Conservation (phyloP, 768 basidiomycete species). For the Phylloporus sp. region DNA sequence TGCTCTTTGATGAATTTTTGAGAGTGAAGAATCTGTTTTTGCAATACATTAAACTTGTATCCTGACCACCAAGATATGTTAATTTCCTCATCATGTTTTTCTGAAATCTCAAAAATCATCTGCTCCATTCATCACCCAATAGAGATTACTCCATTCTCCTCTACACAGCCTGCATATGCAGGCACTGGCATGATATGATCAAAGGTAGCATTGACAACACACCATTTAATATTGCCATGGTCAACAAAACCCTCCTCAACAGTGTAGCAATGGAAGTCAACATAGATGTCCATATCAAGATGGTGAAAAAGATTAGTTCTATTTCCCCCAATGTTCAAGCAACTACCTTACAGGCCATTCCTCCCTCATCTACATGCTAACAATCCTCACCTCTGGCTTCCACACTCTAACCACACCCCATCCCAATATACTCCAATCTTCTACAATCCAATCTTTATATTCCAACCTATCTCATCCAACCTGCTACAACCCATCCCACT, state of each 20-base stretch:
- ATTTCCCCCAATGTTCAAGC: too few relatives aligned
- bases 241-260: conserved; percentile 3
- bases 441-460: too few relatives aligned
- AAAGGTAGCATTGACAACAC: background rate
- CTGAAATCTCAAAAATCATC: conserved; percentile 6
- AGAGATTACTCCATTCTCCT: background rate
- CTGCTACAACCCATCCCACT: too few relatives aligned
- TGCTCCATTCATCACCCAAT: accelerated
- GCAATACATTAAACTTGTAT: background rate
- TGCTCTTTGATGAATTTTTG: conserved; percentile 18
- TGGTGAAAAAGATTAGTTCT: too few relatives aligned
- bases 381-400: too few relatives aligned
- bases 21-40: conserved; percentile 13
- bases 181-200: conserved; percentile 4
- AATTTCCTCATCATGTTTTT: conserved; percentile 1
- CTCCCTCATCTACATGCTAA: too few relatives aligned
- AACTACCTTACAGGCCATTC: too few relatives aligned
- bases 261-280: background rate
- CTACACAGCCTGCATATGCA: background rate
- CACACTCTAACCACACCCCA: too few relatives aligned
- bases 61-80: background rate
- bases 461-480: too few relatives aligned
- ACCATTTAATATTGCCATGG: background rate
- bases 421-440: too few relatives aligned
- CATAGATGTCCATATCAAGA: too few relatives aligned